These are phyloP conservation scores for Nemania sp. DNA, from an alignment of 2,329 filamentous ascomycete genomes.

Conservation along the genomic window DNA sequence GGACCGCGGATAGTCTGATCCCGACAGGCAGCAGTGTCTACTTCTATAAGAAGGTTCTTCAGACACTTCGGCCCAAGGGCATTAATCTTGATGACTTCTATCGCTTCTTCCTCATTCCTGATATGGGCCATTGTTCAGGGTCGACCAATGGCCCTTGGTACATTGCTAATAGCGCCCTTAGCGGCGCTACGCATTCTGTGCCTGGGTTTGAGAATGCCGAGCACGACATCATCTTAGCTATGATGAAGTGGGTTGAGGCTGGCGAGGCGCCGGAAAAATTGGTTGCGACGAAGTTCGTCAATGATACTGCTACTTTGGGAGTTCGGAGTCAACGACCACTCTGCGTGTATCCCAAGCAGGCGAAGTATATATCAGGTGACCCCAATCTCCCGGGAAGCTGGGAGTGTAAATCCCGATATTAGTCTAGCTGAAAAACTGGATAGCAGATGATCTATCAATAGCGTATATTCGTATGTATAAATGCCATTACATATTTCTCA, in stretches of 20 bases:
- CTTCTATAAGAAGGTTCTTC: constrained; percentile 49
- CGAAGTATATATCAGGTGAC: constrained; percentile 47
- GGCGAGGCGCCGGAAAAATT: constrained; percentile 46
- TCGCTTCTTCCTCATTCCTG: constrained; percentile 61
- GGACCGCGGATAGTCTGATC: constrained; percentile 51
- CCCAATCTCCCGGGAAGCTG: constrained; percentile 42
- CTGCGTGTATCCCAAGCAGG: constrained; percentile 48
- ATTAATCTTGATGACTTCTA: constrained; percentile 60
- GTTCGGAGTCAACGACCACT: constrained; percentile 47
- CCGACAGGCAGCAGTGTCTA: constrained; percentile 49
- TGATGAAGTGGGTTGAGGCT: constrained; percentile 56
- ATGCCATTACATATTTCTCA: neutral
- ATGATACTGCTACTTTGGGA: constrained; percentile 41
- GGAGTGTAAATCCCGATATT: constrained; percentile 45
- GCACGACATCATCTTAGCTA: constrained; percentile 53
- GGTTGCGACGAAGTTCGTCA: constrained; percentile 49
- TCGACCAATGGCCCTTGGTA: constrained; percentile 51
- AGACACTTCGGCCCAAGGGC: constrained; percentile 45
- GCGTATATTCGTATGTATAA: neutral
- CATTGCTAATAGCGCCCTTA: constrained; percentile 47
- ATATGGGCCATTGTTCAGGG: constrained; percentile 61
- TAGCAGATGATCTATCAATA: neutral
- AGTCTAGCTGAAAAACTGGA: neutral
- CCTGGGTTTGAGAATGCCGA: constrained; percentile 53
- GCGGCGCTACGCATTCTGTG: constrained; percentile 49